phyloP scores from a whole-genome alignment of 495 filamentous ascomycete genomes.

The Astrothelium subdiscretum region DNA sequence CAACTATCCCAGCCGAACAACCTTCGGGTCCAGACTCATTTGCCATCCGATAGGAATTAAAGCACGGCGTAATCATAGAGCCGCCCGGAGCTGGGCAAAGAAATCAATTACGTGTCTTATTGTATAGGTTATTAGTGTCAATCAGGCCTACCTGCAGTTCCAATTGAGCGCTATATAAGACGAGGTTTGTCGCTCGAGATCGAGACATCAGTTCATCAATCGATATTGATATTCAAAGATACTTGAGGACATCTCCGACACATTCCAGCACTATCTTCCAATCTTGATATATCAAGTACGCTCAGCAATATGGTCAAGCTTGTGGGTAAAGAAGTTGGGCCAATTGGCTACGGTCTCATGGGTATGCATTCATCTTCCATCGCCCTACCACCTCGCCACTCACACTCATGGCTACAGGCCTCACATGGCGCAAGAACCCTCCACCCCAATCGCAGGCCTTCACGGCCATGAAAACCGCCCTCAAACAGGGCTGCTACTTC shows the following conservation, averaged over 20 bases:
- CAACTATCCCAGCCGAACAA: too few species aligned
- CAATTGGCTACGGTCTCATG: conserved; percentile 30
- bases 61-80: not conserved
- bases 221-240: not conserved
- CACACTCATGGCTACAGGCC: conserved; percentile 33
- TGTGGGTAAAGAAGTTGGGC: conserved; percentile 6
- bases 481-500: conserved; percentile 56
- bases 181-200: not conserved
- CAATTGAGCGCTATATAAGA: not conserved
- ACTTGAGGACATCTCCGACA: not conserved
- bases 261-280: not conserved
- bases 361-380: conserved; percentile 11
- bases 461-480: conserved; percentile 52
- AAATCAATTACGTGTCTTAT: not conserved
- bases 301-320: not conserved
- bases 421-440: conserved; percentile 60
- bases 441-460: conserved; percentile 51
- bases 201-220: not conserved
- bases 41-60: not conserved
- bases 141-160: not conserved
- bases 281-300: not conserved
- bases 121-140: not conserved
- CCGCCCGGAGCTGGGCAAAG: not conserved
- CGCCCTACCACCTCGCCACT: not conserved
- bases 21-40: too few species aligned